Evolutionary conservation across 1,284 basidiomycete genomes (phyloP), one percentile per base, ranked within the genome.

Genomic region (Agaricales sp.): DNA sequence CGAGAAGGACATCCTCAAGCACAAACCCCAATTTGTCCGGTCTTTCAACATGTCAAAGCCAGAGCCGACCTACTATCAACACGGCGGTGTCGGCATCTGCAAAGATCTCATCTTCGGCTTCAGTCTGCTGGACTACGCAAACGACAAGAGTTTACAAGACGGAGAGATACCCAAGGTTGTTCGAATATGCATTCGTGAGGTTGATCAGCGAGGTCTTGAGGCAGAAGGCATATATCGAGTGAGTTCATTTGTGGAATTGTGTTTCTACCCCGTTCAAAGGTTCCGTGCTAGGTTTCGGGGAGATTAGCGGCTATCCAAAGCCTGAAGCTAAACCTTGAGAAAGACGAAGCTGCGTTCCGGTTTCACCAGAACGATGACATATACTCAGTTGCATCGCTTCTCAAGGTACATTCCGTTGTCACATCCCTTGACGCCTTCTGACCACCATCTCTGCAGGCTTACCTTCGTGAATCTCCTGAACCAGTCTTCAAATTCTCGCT

Each of bases 21-120:
- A 89, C 51, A 67, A 71, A 26, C 63, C 70, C 2, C 66, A 70
- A 50, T 79, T 82, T 52, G 74, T 78, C 6, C 77, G 76, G 46
- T 75, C 78, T 23, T 62, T 88, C 39, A 70, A 77, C 2, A 73
- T 73, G 18, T 70, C 78, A 13, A 80, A 77, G 47, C 87, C 85
- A 8, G 78, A 79, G 50, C 78, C 77, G 19, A 72, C 79, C 21
- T 67, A 80, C 57, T 91, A 92, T 63, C 76, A 87, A 56, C 87
- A 92, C 62, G 87, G 82, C 51, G 75, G 78, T 56, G 87, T 96
- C 38, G 96, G 95, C 19, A 82, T 86, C 61, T 98, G 92, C 59
- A 77, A 77, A 48, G 87, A 91, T 60, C 70, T 99, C 26, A 87
- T 98, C 45, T 98, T 98, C 62, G 95, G 95, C 20, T 85, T 97